phyloP scores from a whole-genome alignment of 176 grass and related monocot genomes.

The Sorghum bicolor region Sorghum_bicolor_NCBIv3 NC_012870.2:73943001-73943500 shows the following conservation, averaged over 20 bases:
- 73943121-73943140: slow-evolving; percentile 39
- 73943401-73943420: slow-evolving; percentile 71
- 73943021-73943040: slow-evolving; percentile 62
- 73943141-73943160: slow-evolving; percentile 13
- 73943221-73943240: slow-evolving; percentile 98
- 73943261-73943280: slow-evolving; percentile 62
- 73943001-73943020: slow-evolving; percentile 84
- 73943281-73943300: slow-evolving; percentile 6
- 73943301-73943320: not conserved
- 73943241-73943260: slow-evolving; percentile 89
- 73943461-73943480: slow-evolving; percentile 78
- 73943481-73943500: slow-evolving; percentile 99
- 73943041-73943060: slow-evolving; percentile 42
- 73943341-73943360: slow-evolving; percentile 9
- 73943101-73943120: slow-evolving; percentile 38
- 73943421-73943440: slow-evolving; percentile 90
- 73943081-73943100: slow-evolving; percentile 41
- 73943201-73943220: slow-evolving; percentile 89
- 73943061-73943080: slow-evolving; percentile 25
- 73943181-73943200: slow-evolving; percentile 53
- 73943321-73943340: not conserved
- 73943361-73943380: not conserved
- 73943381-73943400: not conserved
- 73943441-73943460: slow-evolving; percentile 90
- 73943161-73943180: not conserved